Evolutionary conservation across 768 basidiomycete genomes (phyloP).

Genomic region (Hirschioporus abietinus): DNA sequence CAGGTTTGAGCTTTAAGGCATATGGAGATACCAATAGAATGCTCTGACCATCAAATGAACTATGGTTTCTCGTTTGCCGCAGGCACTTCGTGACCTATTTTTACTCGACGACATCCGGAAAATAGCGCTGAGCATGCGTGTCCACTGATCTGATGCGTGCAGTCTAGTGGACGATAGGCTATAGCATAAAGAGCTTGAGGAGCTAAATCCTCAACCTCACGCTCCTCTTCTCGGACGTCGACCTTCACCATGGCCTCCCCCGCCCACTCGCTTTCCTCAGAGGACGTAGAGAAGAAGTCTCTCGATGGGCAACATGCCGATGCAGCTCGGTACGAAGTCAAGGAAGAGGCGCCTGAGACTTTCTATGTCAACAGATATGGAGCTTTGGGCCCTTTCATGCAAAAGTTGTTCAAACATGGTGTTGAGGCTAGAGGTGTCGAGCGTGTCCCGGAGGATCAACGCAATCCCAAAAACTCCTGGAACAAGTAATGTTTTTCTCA

Average conservation of each 20-base stretch:
- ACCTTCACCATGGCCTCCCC: background rate
- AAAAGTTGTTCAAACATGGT: slow-evolving; percentile 39
- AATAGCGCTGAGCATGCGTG: background rate
- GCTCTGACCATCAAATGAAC: no score
- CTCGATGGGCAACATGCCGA: background rate
- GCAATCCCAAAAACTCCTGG: slow-evolving; percentile 38
- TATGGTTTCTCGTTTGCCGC: no score
- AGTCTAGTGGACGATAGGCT: background rate
- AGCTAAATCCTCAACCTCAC: background rate
- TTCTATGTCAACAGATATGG: slow-evolving; percentile 25
- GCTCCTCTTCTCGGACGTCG: slow-evolving; percentile 19
- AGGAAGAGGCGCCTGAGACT: slow-evolving; percentile 24
- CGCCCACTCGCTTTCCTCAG: background rate
- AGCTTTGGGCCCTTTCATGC: slow-evolving; percentile 25
- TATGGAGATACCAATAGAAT: no score
- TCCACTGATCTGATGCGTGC: background rate
- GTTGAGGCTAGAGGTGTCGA: slow-evolving; percentile 53
- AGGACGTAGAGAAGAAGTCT: background rate
- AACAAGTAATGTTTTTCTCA: slow-evolving; percentile 28
- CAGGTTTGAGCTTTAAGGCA: no score
- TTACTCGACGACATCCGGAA: background rate
- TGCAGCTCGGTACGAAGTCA: background rate
- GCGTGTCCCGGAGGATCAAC: slow-evolving; percentile 45
- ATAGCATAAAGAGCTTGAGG: background rate
- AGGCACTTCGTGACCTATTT: no score